These are phyloP conservation scores for Salix caprea DNA, from an alignment of 345 rosid species.

Conservation along the genomic window DNA sequence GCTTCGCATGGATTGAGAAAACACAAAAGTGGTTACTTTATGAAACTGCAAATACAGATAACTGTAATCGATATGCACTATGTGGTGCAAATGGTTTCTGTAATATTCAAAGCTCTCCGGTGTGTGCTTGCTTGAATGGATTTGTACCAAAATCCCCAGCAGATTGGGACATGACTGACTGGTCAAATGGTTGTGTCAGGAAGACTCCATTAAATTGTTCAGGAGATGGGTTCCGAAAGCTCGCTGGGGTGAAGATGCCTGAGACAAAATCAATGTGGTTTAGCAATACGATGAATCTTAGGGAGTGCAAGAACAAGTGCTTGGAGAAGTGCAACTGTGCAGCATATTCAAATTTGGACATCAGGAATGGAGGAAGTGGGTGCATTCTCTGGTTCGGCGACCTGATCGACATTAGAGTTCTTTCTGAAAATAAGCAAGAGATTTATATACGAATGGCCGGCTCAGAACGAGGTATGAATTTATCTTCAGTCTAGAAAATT, in stretches of 20 bases:
- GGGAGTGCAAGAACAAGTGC: not conserved
- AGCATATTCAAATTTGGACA: not conserved
- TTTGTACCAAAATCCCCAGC: not conserved
- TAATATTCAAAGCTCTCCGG: too few relatives aligned
- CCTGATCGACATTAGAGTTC: conserved; percentile 1
- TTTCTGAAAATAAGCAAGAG: not conserved
- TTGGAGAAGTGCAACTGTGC: not conserved
- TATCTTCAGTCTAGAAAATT: not conserved
- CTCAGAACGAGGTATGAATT: too few relatives aligned
- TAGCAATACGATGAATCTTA: not conserved
- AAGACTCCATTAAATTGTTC: not conserved
- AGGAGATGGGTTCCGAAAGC: not conserved
- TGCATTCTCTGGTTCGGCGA: not conserved
- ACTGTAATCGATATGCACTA: too few relatives aligned
- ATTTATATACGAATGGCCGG: not conserved
- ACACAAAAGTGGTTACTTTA: too few relatives aligned
- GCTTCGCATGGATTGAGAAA: too few relatives aligned
- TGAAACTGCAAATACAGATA: too few relatives aligned
- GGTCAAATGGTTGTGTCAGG: conserved; percentile 1
- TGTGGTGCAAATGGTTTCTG: not conserved
- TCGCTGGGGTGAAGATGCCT: not conserved
- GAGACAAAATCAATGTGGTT: not conserved
- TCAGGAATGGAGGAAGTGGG: not conserved
- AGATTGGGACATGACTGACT: not conserved
- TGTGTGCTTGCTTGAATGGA: not conserved